Evolutionary conservation across 1,139 yeast genomes (phyloP).

Genomic region (Lodderomyces parapsilosis): DNA sequence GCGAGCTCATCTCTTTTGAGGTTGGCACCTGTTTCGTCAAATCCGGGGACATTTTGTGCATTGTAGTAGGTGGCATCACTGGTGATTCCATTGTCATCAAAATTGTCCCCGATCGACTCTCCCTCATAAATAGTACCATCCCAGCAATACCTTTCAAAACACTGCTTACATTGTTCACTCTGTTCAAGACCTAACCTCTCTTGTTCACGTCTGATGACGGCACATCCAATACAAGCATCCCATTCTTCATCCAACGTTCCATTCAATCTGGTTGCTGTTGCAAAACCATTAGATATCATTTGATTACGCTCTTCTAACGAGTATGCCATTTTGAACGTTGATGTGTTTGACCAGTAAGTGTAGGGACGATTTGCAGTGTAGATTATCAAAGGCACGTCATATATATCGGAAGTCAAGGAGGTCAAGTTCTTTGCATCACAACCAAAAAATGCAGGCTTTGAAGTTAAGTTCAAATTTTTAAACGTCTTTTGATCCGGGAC

Average conservation of each 20-base stretch:
- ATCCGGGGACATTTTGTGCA: conserved; percentile 12
- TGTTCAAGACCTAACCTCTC: conserved; percentile 66
- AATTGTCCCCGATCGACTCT: conserved; percentile 39
- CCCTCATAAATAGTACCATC: conserved; percentile 57
- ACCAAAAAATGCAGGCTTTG: conserved; percentile 80
- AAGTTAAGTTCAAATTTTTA: conserved; percentile 55
- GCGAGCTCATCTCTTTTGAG: background rate
- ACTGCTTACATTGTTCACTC: conserved; percentile 68
- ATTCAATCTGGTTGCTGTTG: conserved; percentile 69
- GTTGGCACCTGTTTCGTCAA: conserved; percentile 11
- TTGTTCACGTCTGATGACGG: conserved; percentile 77
- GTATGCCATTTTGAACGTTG: conserved; percentile 69
- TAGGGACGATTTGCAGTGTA: conserved; percentile 79
- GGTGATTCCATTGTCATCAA: conserved; percentile 23
- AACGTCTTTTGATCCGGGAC: conserved; percentile 75
- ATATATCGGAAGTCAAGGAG: conserved; percentile 29
- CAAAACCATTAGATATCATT: conserved; percentile 78
- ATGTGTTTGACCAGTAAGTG: conserved; percentile 63
- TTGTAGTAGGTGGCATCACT: conserved; percentile 9
- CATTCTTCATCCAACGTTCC: conserved; percentile 71
- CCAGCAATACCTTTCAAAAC: conserved; percentile 84
- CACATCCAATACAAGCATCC: conserved; percentile 83
- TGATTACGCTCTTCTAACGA: conserved; percentile 53
- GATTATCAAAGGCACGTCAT: conserved; percentile 69
- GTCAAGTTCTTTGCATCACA: conserved; percentile 73